These are phyloP conservation scores for Lathyrus tuberosus DNA, from an alignment of 306 rosid species.

Conservation along the genomic window DNA sequence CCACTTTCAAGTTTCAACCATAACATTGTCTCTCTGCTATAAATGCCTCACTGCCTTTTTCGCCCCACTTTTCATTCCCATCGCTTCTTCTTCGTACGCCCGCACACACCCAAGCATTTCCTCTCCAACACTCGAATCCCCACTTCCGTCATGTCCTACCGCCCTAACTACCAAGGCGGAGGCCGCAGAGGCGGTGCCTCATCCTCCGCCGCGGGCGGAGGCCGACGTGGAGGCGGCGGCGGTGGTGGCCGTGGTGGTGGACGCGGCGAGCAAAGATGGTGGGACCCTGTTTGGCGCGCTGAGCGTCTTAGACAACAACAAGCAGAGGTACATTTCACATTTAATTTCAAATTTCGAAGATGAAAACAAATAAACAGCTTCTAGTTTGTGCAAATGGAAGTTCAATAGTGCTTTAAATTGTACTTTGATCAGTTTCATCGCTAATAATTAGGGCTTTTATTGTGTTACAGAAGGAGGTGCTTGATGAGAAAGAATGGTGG, in stretches of 20 bases:
- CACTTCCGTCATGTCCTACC: conserved; percentile 58
- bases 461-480: conserved; percentile 68
- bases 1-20: not conserved
- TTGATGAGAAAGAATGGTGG: conserved; percentile 87
- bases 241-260: conserved; percentile 61
- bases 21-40: conserved; percentile 24
- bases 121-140: conserved; percentile 38
- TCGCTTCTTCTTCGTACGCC: conserved; percentile 2
- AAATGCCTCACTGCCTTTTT: conserved; percentile 43
- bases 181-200: conserved; percentile 65
- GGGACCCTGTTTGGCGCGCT: conserved; percentile 99
- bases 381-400: not conserved
- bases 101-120: conserved; percentile 32
- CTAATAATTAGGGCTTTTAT: conserved; percentile 1
- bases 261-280: conserved; percentile 90
- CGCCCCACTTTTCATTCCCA: conserved; percentile 3
- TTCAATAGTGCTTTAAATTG: too few relatives aligned
- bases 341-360: too few relatives aligned
- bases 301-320: conserved; percentile 77
- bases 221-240: conserved; percentile 50
- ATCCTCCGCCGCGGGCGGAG: conserved; percentile 50
- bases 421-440: not conserved
- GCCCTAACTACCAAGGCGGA: conserved; percentile 79
- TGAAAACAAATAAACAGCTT: not conserved
- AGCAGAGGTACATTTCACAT: conserved; percentile 55